Conservation (phyloP, 2,329 filamentous ascomycete genomes). For the Cladophialophora psammophila region DNA sequence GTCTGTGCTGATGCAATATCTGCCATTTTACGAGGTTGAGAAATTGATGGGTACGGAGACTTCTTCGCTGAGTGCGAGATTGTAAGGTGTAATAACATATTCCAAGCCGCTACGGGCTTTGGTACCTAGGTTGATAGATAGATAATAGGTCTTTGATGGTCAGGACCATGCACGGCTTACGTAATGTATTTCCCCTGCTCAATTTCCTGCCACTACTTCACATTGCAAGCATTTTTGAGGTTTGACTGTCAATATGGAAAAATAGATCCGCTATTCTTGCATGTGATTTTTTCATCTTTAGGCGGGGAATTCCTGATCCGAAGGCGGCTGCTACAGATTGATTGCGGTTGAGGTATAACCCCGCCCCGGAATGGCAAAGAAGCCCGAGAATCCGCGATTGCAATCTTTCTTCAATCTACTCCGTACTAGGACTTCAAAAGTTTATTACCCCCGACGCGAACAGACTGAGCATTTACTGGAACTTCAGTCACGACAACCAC, state of each 20-base stretch:
- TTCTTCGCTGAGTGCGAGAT: conserved; percentile 1
- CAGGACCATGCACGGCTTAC: too few relatives aligned
- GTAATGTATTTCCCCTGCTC: background rate
- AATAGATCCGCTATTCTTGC: background rate
- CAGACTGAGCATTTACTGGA: background rate
- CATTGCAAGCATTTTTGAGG: background rate
- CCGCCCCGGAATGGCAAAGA: background rate
- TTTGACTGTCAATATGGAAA: background rate
- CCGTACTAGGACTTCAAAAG: background rate
- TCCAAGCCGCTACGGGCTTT: too few relatives aligned
- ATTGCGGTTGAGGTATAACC: background rate
- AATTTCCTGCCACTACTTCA: background rate
- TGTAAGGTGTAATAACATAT: conserved; percentile 1
- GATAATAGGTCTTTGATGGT: too few relatives aligned
- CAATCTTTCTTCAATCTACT: background rate
- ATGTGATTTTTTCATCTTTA: background rate
- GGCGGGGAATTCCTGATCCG: background rate
- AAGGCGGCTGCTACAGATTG: background rate
- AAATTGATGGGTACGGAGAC: conserved; percentile 2
- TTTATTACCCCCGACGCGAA: background rate
- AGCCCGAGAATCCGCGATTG: background rate
- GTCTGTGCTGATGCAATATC: conserved; percentile 18
- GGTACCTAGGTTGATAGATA: background rate
- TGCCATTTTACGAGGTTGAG: conserved; percentile 24
- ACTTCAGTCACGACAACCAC: background rate